Base-by-base conservation (phyloP, 75 land plant species). In the Selaginella moellendorffii region DNA sequence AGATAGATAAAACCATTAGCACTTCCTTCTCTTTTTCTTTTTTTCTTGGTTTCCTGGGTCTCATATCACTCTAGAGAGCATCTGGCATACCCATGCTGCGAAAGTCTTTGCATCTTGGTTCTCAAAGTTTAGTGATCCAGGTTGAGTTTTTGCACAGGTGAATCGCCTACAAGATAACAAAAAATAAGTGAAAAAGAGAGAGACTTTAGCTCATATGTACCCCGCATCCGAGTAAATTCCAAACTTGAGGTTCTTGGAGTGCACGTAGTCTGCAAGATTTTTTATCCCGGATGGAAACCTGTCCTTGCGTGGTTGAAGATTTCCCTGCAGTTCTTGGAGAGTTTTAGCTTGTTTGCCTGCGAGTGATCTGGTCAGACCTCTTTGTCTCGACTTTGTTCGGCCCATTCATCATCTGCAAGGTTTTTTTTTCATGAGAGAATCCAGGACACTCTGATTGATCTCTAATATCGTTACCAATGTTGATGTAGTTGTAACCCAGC, bases 211-310 rank as follows among this genome's bases (percentile, higher is more conserved):
- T n/a, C n/a, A n/a, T n/a, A n/a, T 56, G 8, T 56, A 56, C 59
- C 59, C 59, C n/a, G 59, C 59, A 56, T 56, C 59, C 5, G 25
- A 21, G 21, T 56, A 56, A 56, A 56, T 56, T 56, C 59, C 59
- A 56, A 56, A 25, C 59, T 56, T 56, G 5, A 56, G 59, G 9
- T n/a, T n/a, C 24, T 56, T 56, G 21, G 59, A 56, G n/a, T 56
- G 59, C 5, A 56, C 59, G n/a, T 56, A 56, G n/a, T 56, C 59
- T 19, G 59, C 59, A 56, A 56, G 59, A 21, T 19, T 24, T 56
- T 24, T 19, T 8, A 56, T 56, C 59, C 59, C 59, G 8, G 59
- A 56, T 8, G 59, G 59, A 19, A 56, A 56, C 9, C 17, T 56
- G 5, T 5, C 8, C n/a, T 56, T 56, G 5, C 59, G 19, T 56